A percentile compares a stretch with the other conserved stretches of the same genome.
Evolutionary conservation across 768 basidiomycete genomes (phyloP).

Genomic region (Naganishia vishniacii): DNA sequence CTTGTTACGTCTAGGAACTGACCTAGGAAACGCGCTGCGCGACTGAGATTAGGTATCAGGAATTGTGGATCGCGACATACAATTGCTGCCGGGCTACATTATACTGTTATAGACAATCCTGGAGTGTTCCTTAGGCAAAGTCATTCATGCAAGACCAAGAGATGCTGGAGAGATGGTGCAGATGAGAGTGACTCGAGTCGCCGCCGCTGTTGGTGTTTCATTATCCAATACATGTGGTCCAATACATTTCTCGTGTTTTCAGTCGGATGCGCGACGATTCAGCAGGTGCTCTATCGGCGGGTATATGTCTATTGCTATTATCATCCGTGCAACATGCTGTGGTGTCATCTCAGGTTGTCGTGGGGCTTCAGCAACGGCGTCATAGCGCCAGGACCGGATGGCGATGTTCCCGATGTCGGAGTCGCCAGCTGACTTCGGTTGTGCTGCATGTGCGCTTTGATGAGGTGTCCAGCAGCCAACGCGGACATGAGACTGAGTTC

Average conservation of each 20-base stretch:
- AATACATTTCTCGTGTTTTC: neutral
- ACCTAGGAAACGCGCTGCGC: no score
- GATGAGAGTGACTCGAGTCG: neutral
- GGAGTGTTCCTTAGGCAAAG: neutral
- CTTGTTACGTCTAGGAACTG: no score
- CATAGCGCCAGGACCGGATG: constrained; percentile 15
- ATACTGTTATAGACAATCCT: neutral
- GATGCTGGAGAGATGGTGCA: neutral
- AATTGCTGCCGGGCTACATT: no score
- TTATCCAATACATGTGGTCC: neutral
- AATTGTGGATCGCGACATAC: no score
- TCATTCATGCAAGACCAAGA: no score
- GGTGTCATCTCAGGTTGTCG: neutral
- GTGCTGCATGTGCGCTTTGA: constrained; percentile 63
- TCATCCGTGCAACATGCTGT: neutral
- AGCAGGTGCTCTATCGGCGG: neutral
- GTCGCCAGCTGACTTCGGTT: constrained; percentile 19
- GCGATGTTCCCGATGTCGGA: constrained; percentile 5
- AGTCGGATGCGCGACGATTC: neutral
- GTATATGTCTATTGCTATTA: neutral
- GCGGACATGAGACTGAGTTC: constrained; percentile 87
- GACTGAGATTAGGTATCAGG: no score
- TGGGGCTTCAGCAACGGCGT: neutral
- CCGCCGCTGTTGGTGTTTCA: neutral
- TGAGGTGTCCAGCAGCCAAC: constrained; percentile 88